Percentiles rank a stretch among this genome's conserved stretches.
These are phyloP conservation scores for Penicillium sp. DNA, from an alignment of 2,329 filamentous ascomycete species.

Conservation along the genomic window DNA sequence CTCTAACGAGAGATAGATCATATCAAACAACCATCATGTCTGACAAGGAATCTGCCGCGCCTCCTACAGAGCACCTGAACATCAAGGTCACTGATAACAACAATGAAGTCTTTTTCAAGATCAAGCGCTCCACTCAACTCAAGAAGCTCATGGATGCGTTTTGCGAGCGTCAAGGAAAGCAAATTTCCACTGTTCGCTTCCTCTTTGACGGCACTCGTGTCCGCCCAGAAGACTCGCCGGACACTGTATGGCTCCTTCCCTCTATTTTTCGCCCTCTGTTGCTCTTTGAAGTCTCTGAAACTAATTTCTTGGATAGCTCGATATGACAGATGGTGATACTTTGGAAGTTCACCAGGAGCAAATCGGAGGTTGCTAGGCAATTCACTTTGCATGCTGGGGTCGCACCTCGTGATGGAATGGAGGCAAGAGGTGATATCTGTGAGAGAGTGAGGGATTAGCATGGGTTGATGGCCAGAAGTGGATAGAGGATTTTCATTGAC, in stretches of 20 bases:
- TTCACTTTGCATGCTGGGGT: neutral
- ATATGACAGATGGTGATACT: conserved; percentile 94
- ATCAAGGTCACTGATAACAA: conserved; percentile 99
- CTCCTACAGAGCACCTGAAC: conserved; percentile 80
- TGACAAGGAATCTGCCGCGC: conserved; percentile 21
- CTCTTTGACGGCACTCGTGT: conserved; percentile 95
- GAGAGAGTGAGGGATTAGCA: neutral
- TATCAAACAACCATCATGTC: conserved; percentile 15
- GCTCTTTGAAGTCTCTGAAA: conserved; percentile 15
- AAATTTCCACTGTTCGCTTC: conserved; percentile 79
- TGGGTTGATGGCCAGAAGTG: neutral
- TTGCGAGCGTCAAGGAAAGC: conserved; percentile 93
- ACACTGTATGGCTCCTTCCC: conserved; percentile 65
- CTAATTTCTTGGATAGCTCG: conserved; percentile 61
- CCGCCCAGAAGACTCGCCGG: conserved; percentile 82
- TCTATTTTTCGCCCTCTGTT: neutral
- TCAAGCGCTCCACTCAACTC: conserved; percentile 92
- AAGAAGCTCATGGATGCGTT: conserved; percentile 99
- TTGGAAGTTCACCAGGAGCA: conserved; percentile 98
- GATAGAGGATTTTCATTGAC: neutral
- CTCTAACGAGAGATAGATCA: conserved; percentile 4
- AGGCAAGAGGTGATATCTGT: neutral
- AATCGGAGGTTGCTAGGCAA: conserved; percentile 65
- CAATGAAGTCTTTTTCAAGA: conserved; percentile 99
- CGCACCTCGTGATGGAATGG: neutral